These are phyloP conservation scores for Botrytis galanthina DNA, from an alignment of 2,329 filamentous ascomycete species.

Conservation along the genomic window DNA sequence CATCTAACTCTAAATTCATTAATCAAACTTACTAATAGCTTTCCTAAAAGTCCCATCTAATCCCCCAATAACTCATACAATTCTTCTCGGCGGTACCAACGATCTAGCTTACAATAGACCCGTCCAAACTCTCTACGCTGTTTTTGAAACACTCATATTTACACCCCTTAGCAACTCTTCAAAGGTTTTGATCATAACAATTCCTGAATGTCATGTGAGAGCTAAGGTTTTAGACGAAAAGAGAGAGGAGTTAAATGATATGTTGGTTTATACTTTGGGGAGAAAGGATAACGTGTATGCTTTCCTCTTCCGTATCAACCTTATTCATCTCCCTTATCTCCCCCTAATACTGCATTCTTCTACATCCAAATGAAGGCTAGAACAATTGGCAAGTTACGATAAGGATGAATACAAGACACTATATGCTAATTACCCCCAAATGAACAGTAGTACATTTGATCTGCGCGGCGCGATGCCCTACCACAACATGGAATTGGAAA, in stretches of 20 bases:
- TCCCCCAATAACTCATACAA: constrained; percentile 47
- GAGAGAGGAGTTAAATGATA: constrained; percentile 50
- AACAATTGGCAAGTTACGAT: not conserved
- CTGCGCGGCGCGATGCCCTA: constrained; percentile 55
- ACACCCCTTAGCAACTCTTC: constrained; percentile 48
- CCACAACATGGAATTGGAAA: constrained; percentile 46
- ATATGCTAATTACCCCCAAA: not conserved
- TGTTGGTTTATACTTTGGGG: constrained; percentile 42
- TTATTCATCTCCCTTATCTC: not conserved
- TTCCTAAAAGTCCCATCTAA: constrained; percentile 9
- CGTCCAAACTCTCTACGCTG: constrained; percentile 46
- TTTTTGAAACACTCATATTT: constrained; percentile 49
- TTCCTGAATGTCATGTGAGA: constrained; percentile 50
- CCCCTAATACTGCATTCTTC: not conserved
- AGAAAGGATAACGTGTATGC: constrained; percentile 25
- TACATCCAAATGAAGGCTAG: not conserved
- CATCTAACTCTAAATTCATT: constrained; percentile 32
- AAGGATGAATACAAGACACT: not conserved
- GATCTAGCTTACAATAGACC: constrained; percentile 49
- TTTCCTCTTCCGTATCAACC: not conserved
- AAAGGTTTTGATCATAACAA: constrained; percentile 60
- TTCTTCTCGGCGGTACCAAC: constrained; percentile 64
- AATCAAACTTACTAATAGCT: not conserved
- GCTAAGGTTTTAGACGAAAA: constrained; percentile 37
- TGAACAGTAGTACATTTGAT: constrained; percentile 53